Percentiles rank a stretch among this genome's conserved stretches.
Evolutionary conservation across 2,329 filamentous ascomycete genomes (phyloP).

Genomic region (Aspergillus novoparasiticus): DNA sequence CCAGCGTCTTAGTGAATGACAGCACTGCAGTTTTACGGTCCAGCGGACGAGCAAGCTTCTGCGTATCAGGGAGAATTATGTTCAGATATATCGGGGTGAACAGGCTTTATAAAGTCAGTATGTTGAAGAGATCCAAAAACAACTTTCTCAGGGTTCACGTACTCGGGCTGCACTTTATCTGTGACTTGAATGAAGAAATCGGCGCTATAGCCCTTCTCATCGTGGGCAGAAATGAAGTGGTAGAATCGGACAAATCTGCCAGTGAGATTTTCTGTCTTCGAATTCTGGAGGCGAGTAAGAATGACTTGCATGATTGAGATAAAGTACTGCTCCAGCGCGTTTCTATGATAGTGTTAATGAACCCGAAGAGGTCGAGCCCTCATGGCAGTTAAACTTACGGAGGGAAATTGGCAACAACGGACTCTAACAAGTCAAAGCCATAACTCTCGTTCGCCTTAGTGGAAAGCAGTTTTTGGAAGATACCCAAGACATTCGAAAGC

Average conservation of each 20-base stretch:
- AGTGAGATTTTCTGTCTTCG: conserved; percentile 80
- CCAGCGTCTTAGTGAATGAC: conserved; percentile 88
- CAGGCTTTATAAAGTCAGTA: conserved; percentile 49
- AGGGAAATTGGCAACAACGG: conserved; percentile 72
- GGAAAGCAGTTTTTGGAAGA: conserved; percentile 87
- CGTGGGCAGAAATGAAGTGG: conserved; percentile 80
- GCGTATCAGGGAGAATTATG: conserved; percentile 85
- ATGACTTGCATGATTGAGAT: conserved; percentile 77
- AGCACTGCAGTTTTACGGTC: conserved; percentile 94
- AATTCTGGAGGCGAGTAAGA: conserved; percentile 71
- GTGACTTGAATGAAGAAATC: conserved; percentile 88
- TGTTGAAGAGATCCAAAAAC: neutral
- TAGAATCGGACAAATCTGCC: conserved; percentile 91
- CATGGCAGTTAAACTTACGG: conserved; percentile 54
- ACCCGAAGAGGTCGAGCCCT: neutral
- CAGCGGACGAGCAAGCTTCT: conserved; percentile 80
- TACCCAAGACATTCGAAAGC: conserved; percentile 83
- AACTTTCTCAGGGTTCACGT: conserved; percentile 27
- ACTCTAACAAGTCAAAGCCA: conserved; percentile 87
- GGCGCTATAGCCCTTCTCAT: conserved; percentile 80
- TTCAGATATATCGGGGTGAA: conserved; percentile 84
- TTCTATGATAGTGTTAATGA: conserved; percentile 43
- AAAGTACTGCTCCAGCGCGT: conserved; percentile 74
- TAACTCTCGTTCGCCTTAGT: conserved; percentile 82
- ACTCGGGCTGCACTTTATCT: conserved; percentile 75